phyloP scores from a whole-genome alignment of 2,329 filamentous ascomycete species.

The Pseudogymnoascus sp. region DNA sequence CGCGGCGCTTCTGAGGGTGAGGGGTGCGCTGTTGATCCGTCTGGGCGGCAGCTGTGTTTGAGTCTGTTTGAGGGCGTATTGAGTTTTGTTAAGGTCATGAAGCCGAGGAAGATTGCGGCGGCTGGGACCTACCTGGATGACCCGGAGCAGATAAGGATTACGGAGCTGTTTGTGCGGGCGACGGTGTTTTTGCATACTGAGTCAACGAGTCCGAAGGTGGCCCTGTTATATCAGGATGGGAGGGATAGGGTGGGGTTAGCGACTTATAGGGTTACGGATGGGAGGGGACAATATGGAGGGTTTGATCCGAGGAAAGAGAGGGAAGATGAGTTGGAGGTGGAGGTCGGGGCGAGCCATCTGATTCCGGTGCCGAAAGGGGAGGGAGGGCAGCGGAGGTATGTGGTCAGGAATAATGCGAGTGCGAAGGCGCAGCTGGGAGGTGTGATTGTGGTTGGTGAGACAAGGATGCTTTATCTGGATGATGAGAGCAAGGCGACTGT shows the following conservation, averaged over 20 bases:
- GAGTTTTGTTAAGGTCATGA: constrained; percentile 54
- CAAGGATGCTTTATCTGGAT: constrained; percentile 77
- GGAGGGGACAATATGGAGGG: constrained; percentile 43
- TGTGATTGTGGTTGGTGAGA: constrained; percentile 70
- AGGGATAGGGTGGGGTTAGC: constrained; percentile 50
- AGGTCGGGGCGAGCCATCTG: constrained; percentile 51
- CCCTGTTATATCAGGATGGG: constrained; percentile 58
- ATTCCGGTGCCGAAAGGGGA: constrained; percentile 55
- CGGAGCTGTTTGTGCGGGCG: constrained; percentile 60
- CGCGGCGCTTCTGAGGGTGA: constrained; percentile 77
- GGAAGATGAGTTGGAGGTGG: constrained; percentile 47
- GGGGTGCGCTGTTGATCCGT: constrained; percentile 76
- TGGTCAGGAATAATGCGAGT: constrained; percentile 46
- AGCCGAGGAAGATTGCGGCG: constrained; percentile 43
- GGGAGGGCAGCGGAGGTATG: constrained; percentile 52
- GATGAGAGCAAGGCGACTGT: constrained; percentile 63
- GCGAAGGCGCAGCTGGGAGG: constrained; percentile 56
- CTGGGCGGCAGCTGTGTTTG: constrained; percentile 58
- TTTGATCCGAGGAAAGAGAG: constrained; percentile 51
- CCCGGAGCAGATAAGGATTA: constrained; percentile 53
- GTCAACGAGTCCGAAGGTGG: constrained; percentile 50
- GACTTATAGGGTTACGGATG: constrained; percentile 55
- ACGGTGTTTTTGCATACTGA: constrained; percentile 57
- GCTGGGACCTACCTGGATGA: constrained; percentile 49
- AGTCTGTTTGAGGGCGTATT: constrained; percentile 64